phyloP scores from a whole-genome alignment of 768 basidiomycete species.

The Lentinula lateritia region DNA sequence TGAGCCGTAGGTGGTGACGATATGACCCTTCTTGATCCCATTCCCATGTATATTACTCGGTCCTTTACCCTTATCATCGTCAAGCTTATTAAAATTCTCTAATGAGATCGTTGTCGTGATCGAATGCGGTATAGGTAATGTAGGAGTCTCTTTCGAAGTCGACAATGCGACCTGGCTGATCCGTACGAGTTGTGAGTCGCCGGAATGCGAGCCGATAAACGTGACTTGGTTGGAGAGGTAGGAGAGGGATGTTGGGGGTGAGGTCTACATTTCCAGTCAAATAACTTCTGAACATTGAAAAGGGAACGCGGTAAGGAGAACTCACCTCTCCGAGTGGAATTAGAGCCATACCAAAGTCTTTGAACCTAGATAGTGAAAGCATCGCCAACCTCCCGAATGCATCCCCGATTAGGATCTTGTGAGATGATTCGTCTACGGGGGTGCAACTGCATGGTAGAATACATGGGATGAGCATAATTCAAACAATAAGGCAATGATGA shows the following conservation, averaged over 20 bases:
- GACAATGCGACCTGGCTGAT: slow-evolving; percentile 46
- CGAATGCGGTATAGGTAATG: slow-evolving; percentile 46
- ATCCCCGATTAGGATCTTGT: slow-evolving; percentile 62
- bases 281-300: background rate
- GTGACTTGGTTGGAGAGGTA: slow-evolving; percentile 66
- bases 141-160: slow-evolving; percentile 26
- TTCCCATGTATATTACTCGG: slow-evolving; percentile 24
- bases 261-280: slow-evolving; percentile 38
- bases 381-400: slow-evolving; percentile 64
- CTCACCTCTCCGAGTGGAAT: slow-evolving; percentile 68
- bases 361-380: slow-evolving; percentile 35
- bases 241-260: slow-evolving; percentile 64
- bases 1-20: slow-evolving; percentile 49
- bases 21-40: slow-evolving; percentile 30
- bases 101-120: slow-evolving; percentile 34
- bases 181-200: slow-evolving; percentile 73
- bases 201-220: slow-evolving; percentile 78
- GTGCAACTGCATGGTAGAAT: slow-evolving; percentile 38
- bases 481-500: background rate
- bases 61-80: slow-evolving; percentile 30
- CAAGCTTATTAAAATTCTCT: slow-evolving; percentile 21
- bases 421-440: slow-evolving; percentile 36
- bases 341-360: slow-evolving; percentile 41
- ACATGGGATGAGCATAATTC: background rate
- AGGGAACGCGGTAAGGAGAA: background rate